Evolutionary conservation across 2,329 filamentous ascomycete species (phyloP).

Genomic region (Fonsecaea monophora): DNA sequence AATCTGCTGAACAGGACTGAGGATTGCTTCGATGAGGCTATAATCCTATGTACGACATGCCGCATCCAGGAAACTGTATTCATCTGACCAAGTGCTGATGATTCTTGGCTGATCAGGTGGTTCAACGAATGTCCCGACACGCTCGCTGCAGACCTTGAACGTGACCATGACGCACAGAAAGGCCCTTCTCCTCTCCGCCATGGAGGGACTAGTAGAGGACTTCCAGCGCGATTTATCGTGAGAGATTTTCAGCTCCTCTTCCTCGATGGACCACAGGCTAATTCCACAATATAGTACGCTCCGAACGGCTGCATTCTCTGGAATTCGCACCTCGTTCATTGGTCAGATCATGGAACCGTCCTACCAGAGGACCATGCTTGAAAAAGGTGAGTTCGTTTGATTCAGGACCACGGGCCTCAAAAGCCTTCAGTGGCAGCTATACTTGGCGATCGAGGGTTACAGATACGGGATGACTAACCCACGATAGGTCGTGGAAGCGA

Average conservation of each 20-base stretch:
- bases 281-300: conserved; percentile 7
- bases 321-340: conserved; percentile 23
- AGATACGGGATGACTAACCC: neutral
- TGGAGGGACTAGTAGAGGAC: conserved; percentile 2
- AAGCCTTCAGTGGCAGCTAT: no score
- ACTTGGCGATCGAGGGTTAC: no score
- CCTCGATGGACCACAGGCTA: neutral
- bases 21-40: conserved; percentile 6
- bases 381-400: conserved; percentile 3
- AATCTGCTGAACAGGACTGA: conserved; percentile 2
- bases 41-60: conserved; percentile 13
- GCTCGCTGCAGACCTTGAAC: conserved; percentile 15
- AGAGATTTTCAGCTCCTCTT: neutral
- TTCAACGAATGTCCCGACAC: neutral
- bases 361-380: neutral
- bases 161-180: conserved; percentile 13
- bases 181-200: conserved; percentile 6
- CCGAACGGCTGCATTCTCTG: conserved; percentile 10
- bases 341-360: conserved; percentile 13
- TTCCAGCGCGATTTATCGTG: conserved; percentile 15
- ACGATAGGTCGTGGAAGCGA: conserved; percentile 14
- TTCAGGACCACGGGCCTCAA: no score
- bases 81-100: conserved; percentile 11
- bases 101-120: neutral
- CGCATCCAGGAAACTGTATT: neutral